Percentiles rank a stretch among this genome's conserved stretches.
Conservation (phyloP, 495 filamentous ascomycete species). For the Xylaria longipes region DNA sequence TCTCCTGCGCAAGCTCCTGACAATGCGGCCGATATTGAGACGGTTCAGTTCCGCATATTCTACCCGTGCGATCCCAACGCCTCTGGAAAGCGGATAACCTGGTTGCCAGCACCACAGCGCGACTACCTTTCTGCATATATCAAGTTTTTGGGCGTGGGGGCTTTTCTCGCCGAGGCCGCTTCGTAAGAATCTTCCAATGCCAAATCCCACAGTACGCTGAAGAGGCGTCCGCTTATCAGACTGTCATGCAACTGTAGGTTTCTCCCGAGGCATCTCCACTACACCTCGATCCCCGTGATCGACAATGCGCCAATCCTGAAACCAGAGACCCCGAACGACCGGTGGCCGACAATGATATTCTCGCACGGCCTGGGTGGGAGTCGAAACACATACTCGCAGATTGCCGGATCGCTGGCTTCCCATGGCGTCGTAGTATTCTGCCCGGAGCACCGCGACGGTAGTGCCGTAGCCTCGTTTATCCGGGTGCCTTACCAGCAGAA, state of each 20-base stretch:
- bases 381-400: constrained; percentile 75
- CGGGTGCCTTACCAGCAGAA: constrained; percentile 50
- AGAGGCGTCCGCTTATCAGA: not conserved
- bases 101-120: constrained; percentile 76
- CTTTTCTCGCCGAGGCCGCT: constrained; percentile 60
- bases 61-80: constrained; percentile 66
- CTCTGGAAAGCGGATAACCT: constrained; percentile 57
- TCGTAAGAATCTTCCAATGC: constrained; percentile 55
- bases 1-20: constrained; percentile 58
- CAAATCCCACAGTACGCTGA: not conserved
- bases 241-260: constrained; percentile 43
- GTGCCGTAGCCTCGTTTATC: constrained; percentile 68
- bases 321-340: constrained; percentile 40
- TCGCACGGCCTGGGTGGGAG: constrained; percentile 80
- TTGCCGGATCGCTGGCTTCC: constrained; percentile 72
- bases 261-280: constrained; percentile 69
- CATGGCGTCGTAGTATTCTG: constrained; percentile 78
- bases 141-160: constrained; percentile 67
- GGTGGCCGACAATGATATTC: constrained; percentile 81
- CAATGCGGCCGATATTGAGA: constrained; percentile 57
- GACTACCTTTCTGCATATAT: constrained; percentile 71
- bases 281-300: constrained; percentile 62
- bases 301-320: constrained; percentile 49
- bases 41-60: constrained; percentile 76
- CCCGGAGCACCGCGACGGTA: constrained; percentile 79